Evolutionary conservation across 495 filamentous ascomycete genomes (phyloP).

Genomic region (Trichoderma parareesei): DNA sequence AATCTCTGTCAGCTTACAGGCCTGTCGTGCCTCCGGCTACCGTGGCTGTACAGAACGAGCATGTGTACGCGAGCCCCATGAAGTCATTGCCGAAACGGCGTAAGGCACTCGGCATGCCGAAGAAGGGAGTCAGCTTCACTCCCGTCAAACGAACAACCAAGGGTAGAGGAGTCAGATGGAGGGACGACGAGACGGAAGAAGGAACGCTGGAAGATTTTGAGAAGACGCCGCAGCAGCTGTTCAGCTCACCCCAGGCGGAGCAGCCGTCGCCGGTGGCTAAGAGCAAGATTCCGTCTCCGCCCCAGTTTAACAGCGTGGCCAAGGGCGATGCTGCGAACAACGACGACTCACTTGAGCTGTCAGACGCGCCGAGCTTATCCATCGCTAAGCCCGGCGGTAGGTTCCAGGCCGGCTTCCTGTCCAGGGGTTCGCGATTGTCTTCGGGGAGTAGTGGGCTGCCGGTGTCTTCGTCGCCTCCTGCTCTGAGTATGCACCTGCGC

Average conservation of each 20-base stretch:
- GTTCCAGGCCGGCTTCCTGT: constrained; percentile 86
- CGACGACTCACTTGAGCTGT: constrained; percentile 29
- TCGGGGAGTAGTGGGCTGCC: constrained; percentile 5
- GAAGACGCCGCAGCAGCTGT: constrained; percentile 66
- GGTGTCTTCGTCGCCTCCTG: neutral
- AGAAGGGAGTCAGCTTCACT: constrained; percentile 76
- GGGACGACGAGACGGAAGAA: constrained; percentile 76
- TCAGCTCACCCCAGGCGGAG: constrained; percentile 18
- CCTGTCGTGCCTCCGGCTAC: constrained; percentile 29
- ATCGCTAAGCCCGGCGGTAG: constrained; percentile 62
- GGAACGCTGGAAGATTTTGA: constrained; percentile 81
- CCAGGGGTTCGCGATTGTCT: constrained; percentile 43
- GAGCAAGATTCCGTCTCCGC: constrained; percentile 6
- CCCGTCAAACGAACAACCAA: constrained; percentile 60
- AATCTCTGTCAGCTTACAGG: constrained; percentile 18
- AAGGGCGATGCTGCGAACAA: neutral
- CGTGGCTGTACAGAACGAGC: constrained; percentile 27
- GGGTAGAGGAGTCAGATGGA: constrained; percentile 74
- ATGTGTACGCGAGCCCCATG: constrained; percentile 38
- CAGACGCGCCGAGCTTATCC: constrained; percentile 30
- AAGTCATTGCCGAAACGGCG: constrained; percentile 77
- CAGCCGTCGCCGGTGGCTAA: constrained; percentile 32
- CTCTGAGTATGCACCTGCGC: constrained; percentile 1
- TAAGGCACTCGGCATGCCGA: constrained; percentile 53
- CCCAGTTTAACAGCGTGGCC: constrained; percentile 2